Conservation (phyloP, 1,284 basidiomycete genomes). For the Apiotrichum mycotoxinovorans region DNA sequence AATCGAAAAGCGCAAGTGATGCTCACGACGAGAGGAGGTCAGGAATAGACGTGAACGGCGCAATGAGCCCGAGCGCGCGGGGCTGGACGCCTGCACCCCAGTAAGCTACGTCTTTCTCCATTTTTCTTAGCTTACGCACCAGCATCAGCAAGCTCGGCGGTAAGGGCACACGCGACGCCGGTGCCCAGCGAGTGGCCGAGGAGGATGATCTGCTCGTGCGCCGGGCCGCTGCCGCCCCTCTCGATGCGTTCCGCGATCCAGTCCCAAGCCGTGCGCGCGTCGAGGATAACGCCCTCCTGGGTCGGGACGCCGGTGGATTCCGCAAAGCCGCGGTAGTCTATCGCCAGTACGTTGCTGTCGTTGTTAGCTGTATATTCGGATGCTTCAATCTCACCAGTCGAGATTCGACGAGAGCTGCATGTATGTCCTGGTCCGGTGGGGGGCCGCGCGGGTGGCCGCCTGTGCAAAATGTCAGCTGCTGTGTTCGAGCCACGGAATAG, state of each 20-base stretch:
- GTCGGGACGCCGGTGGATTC: slow-evolving; percentile 77
- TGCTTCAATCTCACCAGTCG: slow-evolving; percentile 44
- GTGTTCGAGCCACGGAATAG: background rate
- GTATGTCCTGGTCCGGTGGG: slow-evolving; percentile 12
- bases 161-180: slow-evolving; percentile 62
- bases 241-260: slow-evolving; percentile 57
- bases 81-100: slow-evolving; percentile 28
- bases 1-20: too few relatives aligned
- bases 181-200: slow-evolving; percentile 82
- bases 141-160: slow-evolving; percentile 34
- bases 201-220: slow-evolving; percentile 38
- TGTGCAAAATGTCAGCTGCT: background rate
- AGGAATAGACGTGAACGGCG: slow-evolving; percentile 43
- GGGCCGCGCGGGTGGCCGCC: slow-evolving; percentile 15
- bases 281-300: slow-evolving; percentile 67
- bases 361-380: slow-evolving; percentile 14
- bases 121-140: slow-evolving; percentile 25
- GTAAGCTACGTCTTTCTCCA: too few relatives aligned
- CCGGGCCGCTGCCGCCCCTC: background rate
- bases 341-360: slow-evolving; percentile 66
- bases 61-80: slow-evolving; percentile 39
- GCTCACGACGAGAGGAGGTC: slow-evolving; percentile 38
- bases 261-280: slow-evolving; percentile 76
- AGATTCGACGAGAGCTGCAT: slow-evolving; percentile 30
- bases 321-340: slow-evolving; percentile 90